Base-by-base conservation (phyloP, 768 basidiomycete species). In the Dendrothele bispora region DNA sequence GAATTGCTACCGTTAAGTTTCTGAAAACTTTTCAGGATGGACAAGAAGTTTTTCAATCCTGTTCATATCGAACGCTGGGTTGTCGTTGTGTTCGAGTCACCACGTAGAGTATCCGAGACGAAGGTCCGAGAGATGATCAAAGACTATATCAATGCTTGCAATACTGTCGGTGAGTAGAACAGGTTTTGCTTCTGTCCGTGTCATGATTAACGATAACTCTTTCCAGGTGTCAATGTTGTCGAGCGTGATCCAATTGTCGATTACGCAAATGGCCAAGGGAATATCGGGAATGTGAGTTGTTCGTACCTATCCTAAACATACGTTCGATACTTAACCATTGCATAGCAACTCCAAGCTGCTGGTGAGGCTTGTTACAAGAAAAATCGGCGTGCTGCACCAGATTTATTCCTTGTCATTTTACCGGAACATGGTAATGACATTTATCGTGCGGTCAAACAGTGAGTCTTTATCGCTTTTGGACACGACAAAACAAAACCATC, bases 361-460 rank as follows among this genome's bases (percentile, higher is more conserved):
- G 81, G 80, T 11, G 46, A 45, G 2, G 65, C 64, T 28, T 74
- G 68, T 55, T 59, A 54, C 41, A 51, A 58, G 15, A 70, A 65
- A 53, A 64, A 61, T 17, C 61, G 58, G 4, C 57, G 55, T 17
- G n/a, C n/a, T n/a, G 61, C 65, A 1, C 78, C 80, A 0, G 55
- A 60, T 4, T 64, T 82, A 1, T 64, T 83, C 11, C 72, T 82
- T 0, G 71, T 72, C 20, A 54, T 83, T 15, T 66, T 82, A 4
- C 80, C 80, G 0, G 81, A 83, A 20, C 70, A 67, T 1, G 74
- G 72, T 2, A 73, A 79, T 11, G 80, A 83, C 38, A 67, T 82
- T 5, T 82, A 83, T 51, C 70, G 67, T 14, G 74, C 75, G 6
- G 67, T 83, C 15, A 82, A 82, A 60, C 77, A 82, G 80, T 82